A percentile compares a stretch with the other conserved stretches of the same genome.
Evolutionary conservation across 1,284 basidiomycete genomes (phyloP).

Genomic region (Xerocomus nothofagi): DNA sequence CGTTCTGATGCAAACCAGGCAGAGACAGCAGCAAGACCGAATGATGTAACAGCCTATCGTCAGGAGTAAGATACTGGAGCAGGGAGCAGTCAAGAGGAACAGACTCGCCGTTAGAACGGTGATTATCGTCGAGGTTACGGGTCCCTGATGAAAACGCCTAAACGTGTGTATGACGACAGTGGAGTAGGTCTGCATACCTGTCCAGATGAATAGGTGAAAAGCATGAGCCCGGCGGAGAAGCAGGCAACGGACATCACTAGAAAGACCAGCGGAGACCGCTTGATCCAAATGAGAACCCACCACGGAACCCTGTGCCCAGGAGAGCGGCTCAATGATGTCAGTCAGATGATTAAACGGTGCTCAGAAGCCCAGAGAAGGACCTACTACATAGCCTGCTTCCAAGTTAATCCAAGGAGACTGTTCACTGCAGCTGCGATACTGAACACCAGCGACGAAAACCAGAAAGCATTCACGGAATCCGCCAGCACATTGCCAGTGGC

Average conservation of each 20-base stretch:
- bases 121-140: slow-evolving; percentile 65
- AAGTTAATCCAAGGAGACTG: slow-evolving; percentile 54
- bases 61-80: slow-evolving; percentile 10
- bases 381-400: slow-evolving; percentile 65
- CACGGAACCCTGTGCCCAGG: slow-evolving; percentile 57
- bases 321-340: slow-evolving; percentile 47
- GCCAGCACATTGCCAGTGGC: slow-evolving; percentile 30
- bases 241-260: slow-evolving; percentile 58
- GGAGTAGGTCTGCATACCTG: slow-evolving; percentile 39
- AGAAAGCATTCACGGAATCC: slow-evolving; percentile 56
- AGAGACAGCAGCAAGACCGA: slow-evolving; percentile 73
- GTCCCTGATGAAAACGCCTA: slow-evolving; percentile 41
- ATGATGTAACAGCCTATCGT: slow-evolving; percentile 53
- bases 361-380: slow-evolving; percentile 28
- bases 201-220: slow-evolving; percentile 52
- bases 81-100: background rate
- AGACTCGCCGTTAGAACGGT: slow-evolving; percentile 64
- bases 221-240: slow-evolving; percentile 54
- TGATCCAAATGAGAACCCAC: slow-evolving; percentile 57
- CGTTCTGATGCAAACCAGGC: slow-evolving; percentile 77
- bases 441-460: slow-evolving; percentile 62
- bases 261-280: slow-evolving; percentile 55
- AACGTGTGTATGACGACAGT: slow-evolving; percentile 24
- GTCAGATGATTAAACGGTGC: slow-evolving; percentile 11
- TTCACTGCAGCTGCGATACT: slow-evolving; percentile 63